Evolutionary conservation across 164 flowering plant species (phyloP).

Genomic region (Sedum album): DNA sequence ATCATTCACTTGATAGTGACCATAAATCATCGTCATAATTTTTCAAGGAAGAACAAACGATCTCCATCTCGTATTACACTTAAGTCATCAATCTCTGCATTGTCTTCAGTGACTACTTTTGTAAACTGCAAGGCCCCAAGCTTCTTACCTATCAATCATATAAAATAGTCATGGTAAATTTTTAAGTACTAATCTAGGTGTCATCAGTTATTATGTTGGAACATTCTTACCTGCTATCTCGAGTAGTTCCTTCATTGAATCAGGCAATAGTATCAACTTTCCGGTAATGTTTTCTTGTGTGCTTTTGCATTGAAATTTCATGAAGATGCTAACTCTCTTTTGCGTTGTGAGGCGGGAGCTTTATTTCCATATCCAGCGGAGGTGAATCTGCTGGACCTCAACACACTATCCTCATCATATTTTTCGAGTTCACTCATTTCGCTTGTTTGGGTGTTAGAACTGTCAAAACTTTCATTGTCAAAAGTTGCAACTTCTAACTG

Average conservation of each 20-base stretch:
- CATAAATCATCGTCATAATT: background rate
- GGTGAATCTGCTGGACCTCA: conserved; percentile 18
- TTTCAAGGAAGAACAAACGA: conserved; percentile 50
- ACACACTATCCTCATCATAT: background rate
- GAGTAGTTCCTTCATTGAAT: conserved; percentile 68
- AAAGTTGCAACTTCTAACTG: background rate
- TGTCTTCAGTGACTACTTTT: conserved; percentile 50
- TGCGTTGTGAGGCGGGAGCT: conserved; percentile 12
- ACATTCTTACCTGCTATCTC: conserved; percentile 56
- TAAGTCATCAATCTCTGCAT: conserved; percentile 84
- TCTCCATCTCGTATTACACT: conserved; percentile 75
- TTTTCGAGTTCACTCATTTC: background rate
- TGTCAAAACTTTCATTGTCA: background rate
- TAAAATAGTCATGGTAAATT: background rate
- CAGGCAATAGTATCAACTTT: conserved; percentile 68
- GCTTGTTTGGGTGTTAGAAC: background rate
- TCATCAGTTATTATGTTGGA: background rate
- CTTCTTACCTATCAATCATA: conserved; percentile 66
- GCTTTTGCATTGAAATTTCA: conserved; percentile 22
- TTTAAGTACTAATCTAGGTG: too few relatives aligned
- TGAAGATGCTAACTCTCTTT: conserved; percentile 72
- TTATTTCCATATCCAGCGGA: conserved; percentile 11
- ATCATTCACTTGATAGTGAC: background rate
- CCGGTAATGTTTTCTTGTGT: conserved; percentile 27
- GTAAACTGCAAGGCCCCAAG: conserved; percentile 54